Percentiles rank a stretch among this genome's conserved stretches.
These are phyloP conservation scores for Aspergillus ruber DNA, from an alignment of 2,329 filamentous ascomycete genomes.

Conservation along the genomic window DNA sequence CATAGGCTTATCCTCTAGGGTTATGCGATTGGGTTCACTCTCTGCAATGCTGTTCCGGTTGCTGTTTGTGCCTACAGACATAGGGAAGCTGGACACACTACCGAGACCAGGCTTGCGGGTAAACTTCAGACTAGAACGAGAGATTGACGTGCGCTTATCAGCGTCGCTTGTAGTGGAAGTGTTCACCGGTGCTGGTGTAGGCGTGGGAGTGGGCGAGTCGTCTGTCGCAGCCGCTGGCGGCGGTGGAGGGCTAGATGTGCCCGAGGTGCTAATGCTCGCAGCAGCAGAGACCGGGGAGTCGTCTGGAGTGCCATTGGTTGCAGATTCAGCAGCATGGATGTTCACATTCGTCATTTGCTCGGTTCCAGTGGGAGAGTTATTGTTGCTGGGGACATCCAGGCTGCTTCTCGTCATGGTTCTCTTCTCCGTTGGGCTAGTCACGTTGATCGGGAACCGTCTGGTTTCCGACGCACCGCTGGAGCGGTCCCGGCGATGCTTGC, in stretches of 20 bases:
- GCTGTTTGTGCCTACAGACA: slow-evolving; percentile 20
- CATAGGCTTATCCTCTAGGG: slow-evolving; percentile 70
- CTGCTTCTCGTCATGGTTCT: slow-evolving; percentile 56
- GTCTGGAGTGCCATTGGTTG: slow-evolving; percentile 39
- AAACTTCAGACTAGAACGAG: slow-evolving; percentile 48
- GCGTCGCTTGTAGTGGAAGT: slow-evolving; percentile 23
- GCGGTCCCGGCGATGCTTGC: slow-evolving; percentile 68
- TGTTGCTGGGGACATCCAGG: slow-evolving; percentile 70
- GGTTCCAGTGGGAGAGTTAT: slow-evolving; percentile 38
- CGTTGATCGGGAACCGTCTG: slow-evolving; percentile 78
- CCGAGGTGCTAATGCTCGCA: slow-evolving; percentile 18
- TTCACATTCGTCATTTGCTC: slow-evolving; percentile 24
- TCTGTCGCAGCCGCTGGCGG: slow-evolving; percentile 23
- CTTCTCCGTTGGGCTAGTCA: slow-evolving; percentile 52
- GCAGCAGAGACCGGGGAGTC: slow-evolving; percentile 22
- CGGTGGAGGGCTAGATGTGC: slow-evolving; percentile 23
- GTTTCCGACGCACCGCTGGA: slow-evolving; percentile 64
- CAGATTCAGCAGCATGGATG: slow-evolving; percentile 21
- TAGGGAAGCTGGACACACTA: slow-evolving; percentile 29
- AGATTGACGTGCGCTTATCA: slow-evolving; percentile 61
- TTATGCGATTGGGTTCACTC: slow-evolving; percentile 49
- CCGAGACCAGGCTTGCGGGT: slow-evolving; percentile 44
- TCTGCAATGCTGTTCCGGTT: slow-evolving; percentile 31
- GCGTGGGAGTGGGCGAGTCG: slow-evolving; percentile 29
- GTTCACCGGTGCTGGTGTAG: slow-evolving; percentile 18